Conservation (phyloP, 2,329 filamentous ascomycete genomes). For the Trichoderma simmonsii region DNA sequence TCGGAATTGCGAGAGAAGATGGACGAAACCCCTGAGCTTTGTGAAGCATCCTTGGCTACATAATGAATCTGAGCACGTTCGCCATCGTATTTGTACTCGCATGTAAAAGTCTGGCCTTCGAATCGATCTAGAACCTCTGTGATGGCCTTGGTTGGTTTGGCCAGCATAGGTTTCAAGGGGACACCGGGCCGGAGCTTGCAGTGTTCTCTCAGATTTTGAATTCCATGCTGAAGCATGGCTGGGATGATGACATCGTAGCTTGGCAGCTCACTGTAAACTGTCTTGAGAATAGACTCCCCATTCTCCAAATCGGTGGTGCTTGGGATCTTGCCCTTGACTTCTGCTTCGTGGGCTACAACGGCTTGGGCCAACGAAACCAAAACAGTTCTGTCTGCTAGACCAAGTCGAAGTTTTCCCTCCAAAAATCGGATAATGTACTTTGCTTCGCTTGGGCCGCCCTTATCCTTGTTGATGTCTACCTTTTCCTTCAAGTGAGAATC, state of each 20-base stretch:
- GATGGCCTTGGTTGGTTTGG: constrained; percentile 96
- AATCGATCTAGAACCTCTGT: constrained; percentile 97
- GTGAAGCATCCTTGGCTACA: constrained; percentile 73
- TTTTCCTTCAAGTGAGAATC: constrained; percentile 72
- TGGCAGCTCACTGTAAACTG: constrained; percentile 89
- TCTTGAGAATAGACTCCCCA: constrained; percentile 82
- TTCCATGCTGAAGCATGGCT: constrained; percentile 80
- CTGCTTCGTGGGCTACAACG: constrained; percentile 76
- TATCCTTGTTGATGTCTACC: constrained; percentile 86
- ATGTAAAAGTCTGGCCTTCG: constrained; percentile 91
- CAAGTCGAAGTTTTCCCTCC: constrained; percentile 89
- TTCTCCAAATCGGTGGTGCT: constrained; percentile 74
- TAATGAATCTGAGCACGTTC: constrained; percentile 99
- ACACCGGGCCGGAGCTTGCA: constrained; percentile 93
- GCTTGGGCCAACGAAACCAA: constrained; percentile 88
- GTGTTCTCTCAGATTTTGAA: constrained; percentile 74
- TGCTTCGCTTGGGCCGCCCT: constrained; percentile 89
- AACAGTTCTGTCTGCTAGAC: constrained; percentile 87
- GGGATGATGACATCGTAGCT: constrained; percentile 95
- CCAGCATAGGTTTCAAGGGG: constrained; percentile 96
- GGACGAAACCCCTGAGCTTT: constrained; percentile 77
- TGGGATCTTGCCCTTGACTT: constrained; percentile 65
- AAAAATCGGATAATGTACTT: constrained; percentile 92
- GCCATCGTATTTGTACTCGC: constrained; percentile 98
- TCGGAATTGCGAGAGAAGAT: constrained; percentile 98